A percentile compares a stretch with the other conserved stretches of the same genome.
Conservation (phyloP, 2,329 filamentous ascomycete genomes). For the Penicillium sp. region DNA sequence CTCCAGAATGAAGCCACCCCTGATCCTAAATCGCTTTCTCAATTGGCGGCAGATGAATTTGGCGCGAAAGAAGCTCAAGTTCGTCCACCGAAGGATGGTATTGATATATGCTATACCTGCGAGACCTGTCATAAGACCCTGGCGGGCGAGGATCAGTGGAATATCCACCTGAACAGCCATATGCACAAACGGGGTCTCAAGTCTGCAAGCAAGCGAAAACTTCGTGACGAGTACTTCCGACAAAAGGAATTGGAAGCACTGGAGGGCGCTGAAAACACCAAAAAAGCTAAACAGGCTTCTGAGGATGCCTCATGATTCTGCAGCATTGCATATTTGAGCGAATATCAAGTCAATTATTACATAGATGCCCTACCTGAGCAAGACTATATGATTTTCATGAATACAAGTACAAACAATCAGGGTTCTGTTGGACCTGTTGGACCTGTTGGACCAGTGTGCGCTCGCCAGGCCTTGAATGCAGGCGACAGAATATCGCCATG, state of each 20-base stretch:
- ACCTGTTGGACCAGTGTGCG: conserved; percentile 3
- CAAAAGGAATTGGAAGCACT: conserved; percentile 20
- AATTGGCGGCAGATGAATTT: conserved; percentile 58
- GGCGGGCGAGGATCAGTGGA: conserved; percentile 60
- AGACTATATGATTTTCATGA: not conserved
- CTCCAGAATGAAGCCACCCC: conserved; percentile 60
- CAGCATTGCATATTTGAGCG: not conserved
- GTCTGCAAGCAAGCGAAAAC: conserved; percentile 29
- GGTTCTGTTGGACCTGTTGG: not conserved
- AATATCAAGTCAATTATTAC: not conserved
- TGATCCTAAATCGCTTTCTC: conserved; percentile 58
- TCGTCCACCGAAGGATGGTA: conserved; percentile 47
- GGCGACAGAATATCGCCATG: conserved; percentile 75
- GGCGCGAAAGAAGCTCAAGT: conserved; percentile 56
- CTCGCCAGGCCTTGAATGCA: conserved; percentile 74
- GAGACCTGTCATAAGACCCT: conserved; percentile 65
- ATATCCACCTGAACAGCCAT: conserved; percentile 56
- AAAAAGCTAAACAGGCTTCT: not conserved
- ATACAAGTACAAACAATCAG: conserved; percentile 5
- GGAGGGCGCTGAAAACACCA: not conserved
- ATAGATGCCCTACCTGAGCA: conserved; percentile 1
- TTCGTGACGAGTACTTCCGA: conserved; percentile 36
- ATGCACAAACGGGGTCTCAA: conserved; percentile 61
- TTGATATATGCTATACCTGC: conserved; percentile 60
- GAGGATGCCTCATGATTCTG: not conserved